Percentiles rank a stretch among this genome's conserved stretches.
Evolutionary conservation across 495 filamentous ascomycete species (phyloP).

Genomic region (Lasiosphaeria ovina): DNA sequence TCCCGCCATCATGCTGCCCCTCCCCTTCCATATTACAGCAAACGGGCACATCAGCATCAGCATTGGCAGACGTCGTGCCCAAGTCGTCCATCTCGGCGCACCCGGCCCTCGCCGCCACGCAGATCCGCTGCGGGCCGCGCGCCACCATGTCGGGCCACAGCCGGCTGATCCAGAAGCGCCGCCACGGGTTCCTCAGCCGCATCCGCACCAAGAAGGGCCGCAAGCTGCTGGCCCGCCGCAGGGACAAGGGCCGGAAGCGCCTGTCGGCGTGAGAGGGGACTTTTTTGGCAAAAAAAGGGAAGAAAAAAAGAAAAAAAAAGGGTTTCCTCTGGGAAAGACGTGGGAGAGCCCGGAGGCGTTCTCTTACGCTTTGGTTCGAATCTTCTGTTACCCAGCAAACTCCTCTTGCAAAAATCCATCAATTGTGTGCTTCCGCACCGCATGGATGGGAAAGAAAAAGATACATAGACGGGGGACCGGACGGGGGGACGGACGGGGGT

Average conservation of each 20-base stretch:
- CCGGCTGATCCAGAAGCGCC: constrained; percentile 49
- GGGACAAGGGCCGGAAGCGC: constrained; percentile 38
- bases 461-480: too few species aligned
- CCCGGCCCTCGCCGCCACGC: constrained; percentile 37
- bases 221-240: constrained; percentile 39
- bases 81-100: constrained; percentile 36
- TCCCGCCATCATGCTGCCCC: not conserved
- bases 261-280: constrained; percentile 26
- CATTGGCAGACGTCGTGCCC: constrained; percentile 36
- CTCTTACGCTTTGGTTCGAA: too few species aligned
- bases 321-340: too few species aligned
- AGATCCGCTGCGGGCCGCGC: constrained; percentile 48
- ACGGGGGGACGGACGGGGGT: too few species aligned
- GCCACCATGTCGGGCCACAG: constrained; percentile 41
- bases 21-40: too few species aligned
- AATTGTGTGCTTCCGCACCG: too few species aligned
- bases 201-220: constrained; percentile 36
- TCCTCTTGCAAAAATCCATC: too few species aligned
- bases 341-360: too few species aligned
- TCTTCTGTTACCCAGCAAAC: too few species aligned
- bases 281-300: too few species aligned
- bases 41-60: constrained; percentile 7
- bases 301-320: too few species aligned
- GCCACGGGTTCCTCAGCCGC: constrained; percentile 47
- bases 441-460: too few species aligned